Evolutionary conservation across 495 filamentous ascomycete genomes (phyloP).

Genomic region (Amniculicola lignicola): DNA sequence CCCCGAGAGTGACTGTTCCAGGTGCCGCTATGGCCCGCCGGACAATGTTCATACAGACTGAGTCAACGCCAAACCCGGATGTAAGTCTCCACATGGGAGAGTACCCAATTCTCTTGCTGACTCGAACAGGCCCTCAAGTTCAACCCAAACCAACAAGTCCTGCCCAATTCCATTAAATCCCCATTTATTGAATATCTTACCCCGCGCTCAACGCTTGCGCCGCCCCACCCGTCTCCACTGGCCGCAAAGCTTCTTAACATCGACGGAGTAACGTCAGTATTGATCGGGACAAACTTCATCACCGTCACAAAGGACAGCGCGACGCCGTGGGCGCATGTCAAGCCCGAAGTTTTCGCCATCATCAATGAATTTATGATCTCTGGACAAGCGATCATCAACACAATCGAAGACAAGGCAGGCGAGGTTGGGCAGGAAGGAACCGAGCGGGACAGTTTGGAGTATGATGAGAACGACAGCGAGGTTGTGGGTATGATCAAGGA

Average conservation of each 20-base stretch:
- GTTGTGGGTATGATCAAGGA: conserved; percentile 98
- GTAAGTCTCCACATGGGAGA: conserved; percentile 52
- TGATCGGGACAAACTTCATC: conserved; percentile 93
- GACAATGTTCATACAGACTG: conserved; percentile 96
- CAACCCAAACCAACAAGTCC: conserved; percentile 76
- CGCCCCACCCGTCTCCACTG: conserved; percentile 89
- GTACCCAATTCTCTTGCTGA: too few species aligned
- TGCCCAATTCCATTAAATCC: conserved; percentile 67
- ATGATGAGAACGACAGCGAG: conserved; percentile 84
- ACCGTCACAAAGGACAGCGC: conserved; percentile 88
- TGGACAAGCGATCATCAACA: conserved; percentile 76
- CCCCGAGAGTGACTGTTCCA: not conserved
- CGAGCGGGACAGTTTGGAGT: conserved; percentile 65
- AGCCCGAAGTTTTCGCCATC: conserved; percentile 89
- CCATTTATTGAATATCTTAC: conserved; percentile 88
- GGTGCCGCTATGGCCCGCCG: conserved; percentile 43
- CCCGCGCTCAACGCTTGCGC: conserved; percentile 80
- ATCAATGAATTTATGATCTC: conserved; percentile 87
- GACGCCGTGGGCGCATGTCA: conserved; percentile 88
- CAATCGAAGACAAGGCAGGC: conserved; percentile 57
- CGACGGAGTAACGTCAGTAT: conserved; percentile 89
- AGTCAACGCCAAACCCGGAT: conserved; percentile 85
- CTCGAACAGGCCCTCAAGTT: conserved; percentile 74
- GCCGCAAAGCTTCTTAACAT: conserved; percentile 85
- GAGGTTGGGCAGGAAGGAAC: conserved; percentile 56